Base-by-base conservation (phyloP, 208 protist species). In the Ichthyophonus hoferi region DNA sequence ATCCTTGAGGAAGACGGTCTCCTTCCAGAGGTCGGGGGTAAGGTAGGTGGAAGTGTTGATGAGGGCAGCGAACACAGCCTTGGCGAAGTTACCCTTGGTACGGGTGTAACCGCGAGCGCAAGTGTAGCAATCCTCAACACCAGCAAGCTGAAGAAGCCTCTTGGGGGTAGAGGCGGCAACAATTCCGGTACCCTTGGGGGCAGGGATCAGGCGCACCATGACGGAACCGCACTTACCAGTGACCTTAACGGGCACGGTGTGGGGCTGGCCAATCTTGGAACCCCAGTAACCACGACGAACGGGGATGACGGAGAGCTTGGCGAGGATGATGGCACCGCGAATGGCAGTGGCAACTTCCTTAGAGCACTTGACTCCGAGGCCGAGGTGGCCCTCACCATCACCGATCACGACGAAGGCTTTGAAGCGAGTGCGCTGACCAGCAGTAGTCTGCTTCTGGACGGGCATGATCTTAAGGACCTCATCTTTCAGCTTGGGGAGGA, bases 341-440 rank as follows among this genome's bases (percentile, higher is more conserved):
- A 99, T 99, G 88, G 99, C 98, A 42, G 96, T 98, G 87, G 98
- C 98, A 87, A 99, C 98, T 96, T 99, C 99, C 94, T 99, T 99
- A 91, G 98, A 95, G 90, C 96, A 97, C 93, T 99, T 99, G 33
- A 98, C 95, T 92, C 99, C 99, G 38, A 99, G 96, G 93, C 99
- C 99, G 84, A 99, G 95, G 93, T 99, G 98, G 85, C 94, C 98
- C 89, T 98, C 94, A 85, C 90, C 93, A 92, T 99, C 98, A 91
- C 99, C 99, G 90, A 99, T 96, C 88, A 99, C 97, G 90, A 99
- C 98, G 94, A 98, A 98, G 40, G 98, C 98, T 95, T 99, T 99
- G 97, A 99, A 99, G 92, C 98, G 95, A 87, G 98, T 99, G 91
- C 98, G 96, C 96, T 99, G 98, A 95, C 99, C 99, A 90, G 99